These are phyloP conservation scores for Viola pubescens DNA, from an alignment of 441 rosid species.

Conservation along the genomic window DNA sequence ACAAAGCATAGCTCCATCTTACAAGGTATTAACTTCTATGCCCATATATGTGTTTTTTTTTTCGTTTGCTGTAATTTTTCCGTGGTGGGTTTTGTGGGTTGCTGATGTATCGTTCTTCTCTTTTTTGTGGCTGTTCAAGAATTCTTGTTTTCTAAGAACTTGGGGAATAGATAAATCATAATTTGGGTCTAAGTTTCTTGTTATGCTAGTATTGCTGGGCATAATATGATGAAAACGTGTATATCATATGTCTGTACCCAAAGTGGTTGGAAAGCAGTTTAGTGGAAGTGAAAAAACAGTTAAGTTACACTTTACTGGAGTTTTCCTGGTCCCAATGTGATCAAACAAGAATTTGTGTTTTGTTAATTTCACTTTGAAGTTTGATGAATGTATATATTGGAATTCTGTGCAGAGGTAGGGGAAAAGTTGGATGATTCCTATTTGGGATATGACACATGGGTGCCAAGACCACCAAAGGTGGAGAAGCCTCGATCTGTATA, in stretches of 20 bases:
- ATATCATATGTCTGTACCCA: not conserved
- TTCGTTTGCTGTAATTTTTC: not conserved
- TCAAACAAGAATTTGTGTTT: not conserved
- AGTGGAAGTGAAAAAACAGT: not conserved
- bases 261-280: not conserved
- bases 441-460: slow-evolving; percentile 69
- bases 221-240: not conserved
- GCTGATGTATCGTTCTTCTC: no score
- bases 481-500: slow-evolving; percentile 68
- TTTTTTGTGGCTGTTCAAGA: not conserved
- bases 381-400: not conserved
- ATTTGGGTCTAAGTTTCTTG: not conserved
- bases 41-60: not conserved
- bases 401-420: slow-evolving; percentile 18
- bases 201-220: not conserved
- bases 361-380: not conserved
- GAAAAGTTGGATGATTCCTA: slow-evolving; percentile 35
- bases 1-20: slow-evolving; percentile 23
- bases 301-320: not conserved
- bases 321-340: not conserved
- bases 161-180: no score
- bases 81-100: not conserved
- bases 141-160: not conserved
- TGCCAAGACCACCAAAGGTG: slow-evolving; percentile 74
- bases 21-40: slow-evolving; percentile 24